Conservation (phyloP, 2,329 filamentous ascomycete genomes). For the Chaetomium globosum region DNA sequence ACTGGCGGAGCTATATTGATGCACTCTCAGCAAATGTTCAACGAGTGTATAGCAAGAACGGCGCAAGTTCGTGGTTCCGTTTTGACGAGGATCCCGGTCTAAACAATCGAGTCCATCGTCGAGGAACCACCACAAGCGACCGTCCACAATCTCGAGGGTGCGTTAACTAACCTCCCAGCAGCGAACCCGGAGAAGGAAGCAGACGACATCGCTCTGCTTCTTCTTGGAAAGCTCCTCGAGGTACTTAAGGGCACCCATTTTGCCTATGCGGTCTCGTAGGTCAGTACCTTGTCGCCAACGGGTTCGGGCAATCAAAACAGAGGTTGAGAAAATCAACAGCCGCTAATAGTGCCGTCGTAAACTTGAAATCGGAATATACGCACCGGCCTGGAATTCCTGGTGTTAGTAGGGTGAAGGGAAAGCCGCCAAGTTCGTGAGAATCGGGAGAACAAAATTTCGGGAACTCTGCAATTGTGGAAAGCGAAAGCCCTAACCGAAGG, state of each 20-base stretch:
- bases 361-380: slow-evolving; percentile 27
- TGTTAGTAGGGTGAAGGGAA: slow-evolving; percentile 37
- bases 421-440: slow-evolving; percentile 32
- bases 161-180: slow-evolving; percentile 95
- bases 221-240: slow-evolving; percentile 99
- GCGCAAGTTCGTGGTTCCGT: slow-evolving; percentile 26
- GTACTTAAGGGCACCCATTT: slow-evolving; percentile 99
- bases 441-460: slow-evolving; percentile 33
- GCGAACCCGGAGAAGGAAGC: slow-evolving; percentile 98
- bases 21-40: slow-evolving; percentile 99
- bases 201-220: slow-evolving; percentile 99
- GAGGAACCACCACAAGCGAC: slow-evolving; percentile 28
- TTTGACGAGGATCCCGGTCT: slow-evolving; percentile 12
- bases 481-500: slow-evolving; percentile 36
- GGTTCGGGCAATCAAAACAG: slow-evolving; percentile 20
- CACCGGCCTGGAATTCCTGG: slow-evolving; percentile 36
- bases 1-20: slow-evolving; percentile 99
- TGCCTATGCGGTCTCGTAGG: slow-evolving; percentile 40
- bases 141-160: slow-evolving; percentile 41
- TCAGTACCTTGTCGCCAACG: slow-evolving; percentile 31
- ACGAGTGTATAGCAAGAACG: slow-evolving; percentile 92
- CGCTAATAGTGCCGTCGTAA: slow-evolving; percentile 18
- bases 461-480: slow-evolving; percentile 36
- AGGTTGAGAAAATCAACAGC: slow-evolving; percentile 16
- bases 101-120: slow-evolving; percentile 24